These are phyloP conservation scores for Amanita jacksonii DNA, from an alignment of 768 basidiomycete genomes.

Conservation along the genomic window DNA sequence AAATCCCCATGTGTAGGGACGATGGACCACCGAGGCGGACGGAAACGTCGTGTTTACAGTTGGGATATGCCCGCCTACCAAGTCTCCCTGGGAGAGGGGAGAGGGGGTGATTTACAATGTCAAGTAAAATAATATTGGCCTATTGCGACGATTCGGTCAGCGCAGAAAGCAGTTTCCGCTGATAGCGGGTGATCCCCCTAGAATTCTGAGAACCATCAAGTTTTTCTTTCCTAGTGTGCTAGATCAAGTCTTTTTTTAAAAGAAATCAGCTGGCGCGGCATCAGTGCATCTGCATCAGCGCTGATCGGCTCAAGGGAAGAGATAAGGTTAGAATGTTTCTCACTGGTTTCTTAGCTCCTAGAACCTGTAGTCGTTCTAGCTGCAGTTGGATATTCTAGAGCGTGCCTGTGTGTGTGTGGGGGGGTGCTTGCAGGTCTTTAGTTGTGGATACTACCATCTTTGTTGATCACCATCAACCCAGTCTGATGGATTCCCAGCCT, in stretches of 20 bases:
- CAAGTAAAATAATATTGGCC: too few relatives aligned
- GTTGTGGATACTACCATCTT: too few relatives aligned
- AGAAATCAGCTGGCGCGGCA: background rate
- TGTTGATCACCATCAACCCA: slow-evolving; percentile 67
- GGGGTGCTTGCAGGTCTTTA: too few relatives aligned
- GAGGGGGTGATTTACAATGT: too few relatives aligned
- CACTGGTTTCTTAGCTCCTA: slow-evolving; percentile 45
- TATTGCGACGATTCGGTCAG: background rate
- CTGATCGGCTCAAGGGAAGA: background rate
- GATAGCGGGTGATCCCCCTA: background rate
- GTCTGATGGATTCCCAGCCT: slow-evolving; percentile 27
- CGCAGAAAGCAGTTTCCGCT: slow-evolving; percentile 1
- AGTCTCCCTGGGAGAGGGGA: slow-evolving; percentile 7
- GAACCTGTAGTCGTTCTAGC: slow-evolving; percentile 42
- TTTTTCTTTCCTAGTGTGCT: slow-evolving; percentile 23
- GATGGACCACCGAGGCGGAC: background rate
- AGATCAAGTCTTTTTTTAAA: slow-evolving; percentile 18
- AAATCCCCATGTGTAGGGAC: background rate
- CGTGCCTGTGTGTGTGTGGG: too few relatives aligned
- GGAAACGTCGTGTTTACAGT: slow-evolving; percentile 3
- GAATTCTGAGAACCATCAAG: slow-evolving; percentile 1
- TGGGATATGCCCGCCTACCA: background rate
- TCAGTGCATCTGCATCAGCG: too few relatives aligned
- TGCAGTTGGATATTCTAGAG: slow-evolving; percentile 59
- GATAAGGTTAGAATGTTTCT: too few relatives aligned